Conservation (phyloP, 1,284 basidiomycete species). For the Cutaneotrichosporon daszewskae region DNA sequence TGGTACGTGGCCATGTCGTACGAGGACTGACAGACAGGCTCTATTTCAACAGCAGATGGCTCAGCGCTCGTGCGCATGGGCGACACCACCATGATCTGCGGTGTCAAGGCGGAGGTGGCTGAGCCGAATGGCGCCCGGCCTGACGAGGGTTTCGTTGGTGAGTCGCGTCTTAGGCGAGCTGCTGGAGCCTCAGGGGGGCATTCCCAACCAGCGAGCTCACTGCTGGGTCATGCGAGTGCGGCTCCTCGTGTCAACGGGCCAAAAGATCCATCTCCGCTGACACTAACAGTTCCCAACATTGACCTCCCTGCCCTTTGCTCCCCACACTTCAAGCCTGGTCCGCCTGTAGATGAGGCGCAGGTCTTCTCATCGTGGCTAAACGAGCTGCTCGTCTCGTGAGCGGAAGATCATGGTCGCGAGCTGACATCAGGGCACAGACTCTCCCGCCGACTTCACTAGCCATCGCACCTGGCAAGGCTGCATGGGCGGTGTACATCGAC, state of each 20-base stretch:
- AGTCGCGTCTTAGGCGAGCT: constrained; percentile 31
- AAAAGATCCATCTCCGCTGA: too few relatives aligned
- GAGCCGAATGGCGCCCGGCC: constrained; percentile 74
- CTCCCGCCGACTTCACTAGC: constrained; percentile 65
- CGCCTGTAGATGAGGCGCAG: constrained; percentile 86
- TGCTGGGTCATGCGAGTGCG: too few relatives aligned
- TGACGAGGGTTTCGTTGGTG: constrained; percentile 74
- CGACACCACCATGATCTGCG: constrained; percentile 84
- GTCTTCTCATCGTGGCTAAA: constrained; percentile 75
- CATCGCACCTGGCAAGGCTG: constrained; percentile 72
- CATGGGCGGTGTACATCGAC: constrained; percentile 89
- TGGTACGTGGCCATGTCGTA: constrained; percentile 52
- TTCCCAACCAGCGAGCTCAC: too few relatives aligned
- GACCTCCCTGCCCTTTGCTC: constrained; percentile 90
- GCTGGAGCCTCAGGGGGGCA: too few relatives aligned
- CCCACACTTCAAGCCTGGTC: constrained; percentile 87
- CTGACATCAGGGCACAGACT: constrained; percentile 56
- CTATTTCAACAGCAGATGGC: constrained; percentile 83
- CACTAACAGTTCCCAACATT: constrained; percentile 69
- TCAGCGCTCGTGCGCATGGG: constrained; percentile 85
- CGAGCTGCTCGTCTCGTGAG: constrained; percentile 65
- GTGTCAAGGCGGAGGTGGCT: constrained; percentile 88
- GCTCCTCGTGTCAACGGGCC: too few relatives aligned
- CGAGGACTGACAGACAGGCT: constrained; percentile 53
- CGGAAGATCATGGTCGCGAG: background rate